phyloP scores from a whole-genome alignment of 139 green algal genomes.

The Gonium pectorale region DNA sequence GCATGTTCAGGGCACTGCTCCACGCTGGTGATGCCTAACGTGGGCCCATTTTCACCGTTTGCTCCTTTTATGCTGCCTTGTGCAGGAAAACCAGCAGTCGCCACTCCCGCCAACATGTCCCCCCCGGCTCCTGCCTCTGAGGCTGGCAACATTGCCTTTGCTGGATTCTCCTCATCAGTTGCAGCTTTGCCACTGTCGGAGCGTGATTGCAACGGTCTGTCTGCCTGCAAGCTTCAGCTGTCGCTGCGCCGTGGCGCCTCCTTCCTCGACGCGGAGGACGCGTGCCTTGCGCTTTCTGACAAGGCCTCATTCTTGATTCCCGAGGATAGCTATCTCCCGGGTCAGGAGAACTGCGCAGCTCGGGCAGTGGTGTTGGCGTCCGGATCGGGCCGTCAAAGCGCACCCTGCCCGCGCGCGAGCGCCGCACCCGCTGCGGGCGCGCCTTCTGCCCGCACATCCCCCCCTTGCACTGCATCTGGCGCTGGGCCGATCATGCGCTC shows the following conservation, averaged over 20 bases:
- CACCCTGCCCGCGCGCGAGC: too few relatives aligned
- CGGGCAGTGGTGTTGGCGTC: too few relatives aligned
- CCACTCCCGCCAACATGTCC: constrained; percentile 19
- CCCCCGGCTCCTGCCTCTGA: constrained; percentile 2
- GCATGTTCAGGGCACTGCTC: too few relatives aligned
- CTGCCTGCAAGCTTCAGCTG: too few relatives aligned
- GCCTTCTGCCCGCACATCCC: too few relatives aligned
- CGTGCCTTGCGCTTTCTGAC: background rate
- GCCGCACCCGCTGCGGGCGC: too few relatives aligned
- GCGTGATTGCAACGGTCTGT: constrained; percentile 6
- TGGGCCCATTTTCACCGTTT: too few relatives aligned
- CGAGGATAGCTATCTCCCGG: constrained; percentile 31
- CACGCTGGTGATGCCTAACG: too few relatives aligned
- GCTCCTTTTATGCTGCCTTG: too few relatives aligned
- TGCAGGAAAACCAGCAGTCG: too few relatives aligned
- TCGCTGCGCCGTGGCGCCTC: background rate
- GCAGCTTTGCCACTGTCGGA: constrained; percentile 4
- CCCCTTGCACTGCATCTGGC: too few relatives aligned
- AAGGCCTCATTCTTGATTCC: constrained; percentile 25
- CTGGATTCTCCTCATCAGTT: background rate
- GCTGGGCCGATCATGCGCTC: too few relatives aligned
- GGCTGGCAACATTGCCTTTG: background rate
- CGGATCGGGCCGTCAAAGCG: background rate
- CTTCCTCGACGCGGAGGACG: constrained; percentile 32
- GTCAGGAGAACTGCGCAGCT: background rate